These are phyloP conservation scores for Aureobasidium uvarum DNA, from an alignment of 2,329 filamentous ascomycete genomes.

Conservation along the genomic window DNA sequence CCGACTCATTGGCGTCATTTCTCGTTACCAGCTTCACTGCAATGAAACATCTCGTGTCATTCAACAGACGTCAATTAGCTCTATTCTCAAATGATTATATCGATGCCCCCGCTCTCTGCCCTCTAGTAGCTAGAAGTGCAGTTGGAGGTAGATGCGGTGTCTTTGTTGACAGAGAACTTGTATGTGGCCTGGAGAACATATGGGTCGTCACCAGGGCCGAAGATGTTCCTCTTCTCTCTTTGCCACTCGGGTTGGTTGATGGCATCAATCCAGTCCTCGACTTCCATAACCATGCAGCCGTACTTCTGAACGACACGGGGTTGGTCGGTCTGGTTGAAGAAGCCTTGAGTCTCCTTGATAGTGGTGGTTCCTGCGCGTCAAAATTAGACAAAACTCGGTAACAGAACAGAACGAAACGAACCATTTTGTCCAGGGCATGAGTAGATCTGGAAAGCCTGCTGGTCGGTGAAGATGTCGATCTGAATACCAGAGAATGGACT, in stretches of 20 bases:
- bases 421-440: conserved; percentile 77
- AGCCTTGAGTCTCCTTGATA: conserved; percentile 68
- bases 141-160: conserved; percentile 28
- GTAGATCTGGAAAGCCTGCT: conserved; percentile 87
- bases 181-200: conserved; percentile 49
- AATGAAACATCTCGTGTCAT: background rate
- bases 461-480: conserved; percentile 77
- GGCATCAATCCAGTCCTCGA: conserved; percentile 89
- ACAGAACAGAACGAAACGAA: conserved; percentile 44
- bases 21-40: background rate
- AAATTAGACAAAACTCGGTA: conserved; percentile 24
- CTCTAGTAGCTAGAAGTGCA: conserved; percentile 3
- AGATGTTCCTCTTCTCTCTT: conserved; percentile 56
- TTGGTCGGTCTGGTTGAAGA: conserved; percentile 54
- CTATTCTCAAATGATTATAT: background rate
- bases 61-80: background rate
- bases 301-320: conserved; percentile 68
- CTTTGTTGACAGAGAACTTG: conserved; percentile 43
- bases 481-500: conserved; percentile 78
- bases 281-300: conserved; percentile 86
- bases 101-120: background rate
- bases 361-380: conserved; percentile 51
- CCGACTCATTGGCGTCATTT: background rate
- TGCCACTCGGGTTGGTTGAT: conserved; percentile 93
- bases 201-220: conserved; percentile 45